Conservation (phyloP, 371 early-diverging fungal genomes). For the Mucor racemosus region DNA sequence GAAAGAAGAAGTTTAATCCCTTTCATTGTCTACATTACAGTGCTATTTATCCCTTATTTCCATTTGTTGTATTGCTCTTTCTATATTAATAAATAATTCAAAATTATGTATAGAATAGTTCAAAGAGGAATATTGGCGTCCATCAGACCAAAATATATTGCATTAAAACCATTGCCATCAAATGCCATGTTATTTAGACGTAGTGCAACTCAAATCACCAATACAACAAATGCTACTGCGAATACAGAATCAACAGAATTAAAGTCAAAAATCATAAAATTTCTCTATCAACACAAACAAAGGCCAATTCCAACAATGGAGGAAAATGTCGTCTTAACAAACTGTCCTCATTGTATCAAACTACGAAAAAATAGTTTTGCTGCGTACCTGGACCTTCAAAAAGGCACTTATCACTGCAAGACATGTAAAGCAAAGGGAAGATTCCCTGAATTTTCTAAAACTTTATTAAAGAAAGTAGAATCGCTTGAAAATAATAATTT, state of each 20-base stretch:
- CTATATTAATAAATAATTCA: too few species aligned
- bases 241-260: constrained; percentile 13
- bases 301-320: constrained; percentile 40
- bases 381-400: constrained; percentile 37
- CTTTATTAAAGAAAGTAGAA: not conserved
- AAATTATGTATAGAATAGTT: constrained; percentile 4
- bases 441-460: constrained; percentile 32
- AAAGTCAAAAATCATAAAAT: constrained; percentile 36
- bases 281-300: constrained; percentile 43
- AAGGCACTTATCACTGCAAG: constrained; percentile 45
- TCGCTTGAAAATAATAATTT: not conserved
- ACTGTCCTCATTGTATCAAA: constrained; percentile 55
- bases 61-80: not conserved
- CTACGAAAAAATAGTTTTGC: constrained; percentile 43
- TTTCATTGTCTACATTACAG: not conserved
- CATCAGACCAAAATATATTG: not conserved
- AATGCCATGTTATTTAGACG: not conserved
- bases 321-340: constrained; percentile 32
- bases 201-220: not conserved
- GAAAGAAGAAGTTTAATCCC: not conserved
- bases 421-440: constrained; percentile 31
- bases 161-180: not conserved
- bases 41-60: not conserved
- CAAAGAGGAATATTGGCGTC: not conserved
- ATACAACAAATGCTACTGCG: not conserved